Base-by-base conservation (phyloP, 768 basidiomycete species). In the Gloeopeniophorella convolvens region DNA sequence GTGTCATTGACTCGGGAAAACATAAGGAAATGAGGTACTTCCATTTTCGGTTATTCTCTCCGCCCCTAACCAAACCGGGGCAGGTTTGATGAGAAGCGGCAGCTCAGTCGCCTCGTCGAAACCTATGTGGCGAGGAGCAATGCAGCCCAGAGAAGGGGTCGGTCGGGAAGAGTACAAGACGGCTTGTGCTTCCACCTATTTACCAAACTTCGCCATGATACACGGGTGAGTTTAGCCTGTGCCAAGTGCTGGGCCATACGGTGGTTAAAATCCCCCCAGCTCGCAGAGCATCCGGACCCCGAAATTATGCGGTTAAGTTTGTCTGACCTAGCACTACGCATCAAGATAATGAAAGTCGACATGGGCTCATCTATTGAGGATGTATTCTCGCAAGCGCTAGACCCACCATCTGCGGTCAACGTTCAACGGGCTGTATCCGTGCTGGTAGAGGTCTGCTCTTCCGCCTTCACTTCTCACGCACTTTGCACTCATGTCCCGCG, bases 121-220 rank as follows among this genome's bases (percentile, higher is more conserved):
- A 90, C 89, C 1, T 97, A 85, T 61, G 79, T 99, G 40, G 87
- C 94, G 5, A 83, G 77, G 66, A 94, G 89, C 62, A 96, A 96
- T 63, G 93, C 93, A 33, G 76, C 86, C 15, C 93, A 95, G 60
- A 71, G 90, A 48, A 79, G 91, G 43, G 93, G 93, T 33, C 80
- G 94, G 52, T 90, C 94, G 18, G 94, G 95, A 26, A 87, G 95
- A 62, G 92, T 96, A 4, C 89, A 82, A 60, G 70, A 76, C 44
- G 95, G 95, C 3, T 65, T 97, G 30, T 94, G 91, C 60, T 99
- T 95, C 69, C 96, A 98, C 66, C 76, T 99, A 2, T 99, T 97
- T 71, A 95, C 93, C 0, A 91, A 85, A 66, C 68, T 75, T 33
- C 76, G 90, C 33, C 85, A 93, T 60, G 94, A 97, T 59, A 85